Percentiles rank a stretch among this genome's conserved stretches.
These are phyloP conservation scores for Graphilbum sp. DNA, from an alignment of 2,329 filamentous ascomycete genomes.

Conservation along the genomic window DNA sequence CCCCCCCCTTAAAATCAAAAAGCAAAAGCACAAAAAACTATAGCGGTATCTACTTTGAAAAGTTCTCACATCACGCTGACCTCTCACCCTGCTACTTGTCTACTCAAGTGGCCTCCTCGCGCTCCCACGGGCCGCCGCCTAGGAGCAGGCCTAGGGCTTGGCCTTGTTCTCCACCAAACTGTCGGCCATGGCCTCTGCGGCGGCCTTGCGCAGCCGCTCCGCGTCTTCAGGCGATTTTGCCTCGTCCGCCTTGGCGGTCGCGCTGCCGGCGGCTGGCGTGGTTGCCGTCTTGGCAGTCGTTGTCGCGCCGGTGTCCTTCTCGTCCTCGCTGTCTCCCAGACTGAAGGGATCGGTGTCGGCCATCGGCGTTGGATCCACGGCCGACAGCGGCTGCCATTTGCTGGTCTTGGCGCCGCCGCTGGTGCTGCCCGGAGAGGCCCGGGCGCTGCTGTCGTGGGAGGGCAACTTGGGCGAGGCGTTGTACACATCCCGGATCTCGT, in stretches of 20 bases:
- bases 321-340: constrained; percentile 87
- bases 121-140: no score
- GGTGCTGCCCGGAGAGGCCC: no score
- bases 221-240: constrained; percentile 7
- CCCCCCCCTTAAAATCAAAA: background rate
- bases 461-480: constrained; percentile 41
- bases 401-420: constrained; percentile 45
- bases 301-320: constrained; percentile 41
- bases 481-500: constrained; percentile 67
- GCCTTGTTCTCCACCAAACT: constrained; percentile 12
- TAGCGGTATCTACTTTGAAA: no score
- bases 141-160: constrained; percentile 5
- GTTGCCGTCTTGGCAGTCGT: background rate
- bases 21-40: background rate
- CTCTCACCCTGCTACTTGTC: no score
- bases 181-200: constrained; percentile 13
- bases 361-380: constrained; percentile 71
- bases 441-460: no score
- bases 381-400: constrained; percentile 93
- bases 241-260: background rate
- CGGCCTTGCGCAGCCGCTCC: constrained; percentile 13
- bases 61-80: no score
- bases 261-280: no score
- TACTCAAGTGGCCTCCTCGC: no score
- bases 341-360: constrained; percentile 92